phyloP scores from a whole-genome alignment of 1,284 basidiomycete species.

The Chalciporus sp. region DNA sequence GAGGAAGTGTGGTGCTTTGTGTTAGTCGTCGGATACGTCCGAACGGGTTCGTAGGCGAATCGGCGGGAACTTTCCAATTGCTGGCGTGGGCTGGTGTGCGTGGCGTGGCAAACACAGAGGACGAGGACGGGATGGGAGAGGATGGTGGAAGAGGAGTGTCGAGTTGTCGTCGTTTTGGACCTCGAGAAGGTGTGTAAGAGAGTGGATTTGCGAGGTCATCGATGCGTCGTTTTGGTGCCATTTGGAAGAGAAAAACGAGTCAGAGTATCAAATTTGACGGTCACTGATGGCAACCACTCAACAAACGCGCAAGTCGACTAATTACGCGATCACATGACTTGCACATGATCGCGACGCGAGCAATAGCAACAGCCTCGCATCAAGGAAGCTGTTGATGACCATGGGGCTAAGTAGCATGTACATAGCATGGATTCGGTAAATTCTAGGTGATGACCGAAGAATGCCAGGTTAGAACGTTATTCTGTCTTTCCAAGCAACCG shows the following conservation, averaged over 20 bases:
- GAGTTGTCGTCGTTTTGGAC: conserved; percentile 33
- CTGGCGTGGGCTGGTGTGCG: conserved; percentile 26
- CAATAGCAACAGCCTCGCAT: too few relatives aligned
- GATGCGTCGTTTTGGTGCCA: conserved; percentile 31
- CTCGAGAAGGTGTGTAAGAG: conserved; percentile 29
- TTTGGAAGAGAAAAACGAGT: background rate
- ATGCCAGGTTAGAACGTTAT: too few relatives aligned
- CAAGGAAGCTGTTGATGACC: too few relatives aligned
- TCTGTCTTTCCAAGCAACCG: too few relatives aligned
- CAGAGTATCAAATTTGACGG: background rate
- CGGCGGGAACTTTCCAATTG: conserved; percentile 40
- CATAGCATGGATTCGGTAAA: too few relatives aligned
- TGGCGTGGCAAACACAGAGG: conserved; percentile 28
- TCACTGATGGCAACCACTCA: conserved; percentile 4
- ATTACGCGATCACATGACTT: conserved; percentile 19
- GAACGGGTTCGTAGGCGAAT: conserved; percentile 60
- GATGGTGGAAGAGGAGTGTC: conserved; percentile 29
- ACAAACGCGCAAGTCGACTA: conserved; percentile 18
- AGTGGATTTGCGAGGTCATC: conserved; percentile 18
- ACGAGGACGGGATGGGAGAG: conserved; percentile 29
- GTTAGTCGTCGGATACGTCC: conserved; percentile 45
- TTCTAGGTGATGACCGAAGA: too few relatives aligned
- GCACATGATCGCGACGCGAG: conserved; percentile 21
- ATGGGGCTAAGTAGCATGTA: too few relatives aligned
- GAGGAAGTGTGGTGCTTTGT: conserved; percentile 44